phyloP scores from a whole-genome alignment of 2,329 filamentous ascomycete species.

The Thyridium curvatum region DNA sequence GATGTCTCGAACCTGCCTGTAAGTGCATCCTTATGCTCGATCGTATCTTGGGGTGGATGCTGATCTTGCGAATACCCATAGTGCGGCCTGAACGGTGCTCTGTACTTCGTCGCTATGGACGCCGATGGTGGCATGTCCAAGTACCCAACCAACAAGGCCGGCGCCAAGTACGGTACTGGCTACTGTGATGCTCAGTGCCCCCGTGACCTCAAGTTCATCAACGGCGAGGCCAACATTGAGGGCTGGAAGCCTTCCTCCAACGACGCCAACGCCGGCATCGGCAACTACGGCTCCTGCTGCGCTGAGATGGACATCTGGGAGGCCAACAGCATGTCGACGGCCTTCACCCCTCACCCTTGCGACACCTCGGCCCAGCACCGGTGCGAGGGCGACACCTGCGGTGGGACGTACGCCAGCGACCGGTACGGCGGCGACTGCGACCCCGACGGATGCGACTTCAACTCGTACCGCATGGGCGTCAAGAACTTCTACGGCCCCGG shows the following conservation, averaged over 20 bases:
- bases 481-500: conserved; percentile 55
- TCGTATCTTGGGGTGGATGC: background rate
- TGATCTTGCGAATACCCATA: background rate
- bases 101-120: conserved; percentile 61
- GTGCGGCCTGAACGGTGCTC: conserved; percentile 66
- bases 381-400: conserved; percentile 45
- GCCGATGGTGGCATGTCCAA: conserved; percentile 39
- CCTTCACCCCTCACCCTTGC: conserved; percentile 62
- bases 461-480: conserved; percentile 61
- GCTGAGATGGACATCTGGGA: conserved; percentile 57
- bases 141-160: conserved; percentile 36
- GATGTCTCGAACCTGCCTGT: conserved; percentile 57
- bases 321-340: conserved; percentile 59
- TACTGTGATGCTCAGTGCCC: conserved; percentile 49
- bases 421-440: conserved; percentile 61
- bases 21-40: background rate
- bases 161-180: conserved; percentile 56
- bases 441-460: conserved; percentile 66
- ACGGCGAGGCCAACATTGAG: conserved; percentile 48
- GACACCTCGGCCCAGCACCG: conserved; percentile 37
- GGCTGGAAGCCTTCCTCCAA: conserved; percentile 43
- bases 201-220: conserved; percentile 51
- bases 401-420: conserved; percentile 42
- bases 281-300: conserved; percentile 49
- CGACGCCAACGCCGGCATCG: conserved; percentile 49